Percentiles rank a stretch among this genome's conserved stretches.
These are phyloP conservation scores for Cyphellophora europaea DNA, from an alignment of 2,329 filamentous ascomycete species.

Conservation along the genomic window DNA sequence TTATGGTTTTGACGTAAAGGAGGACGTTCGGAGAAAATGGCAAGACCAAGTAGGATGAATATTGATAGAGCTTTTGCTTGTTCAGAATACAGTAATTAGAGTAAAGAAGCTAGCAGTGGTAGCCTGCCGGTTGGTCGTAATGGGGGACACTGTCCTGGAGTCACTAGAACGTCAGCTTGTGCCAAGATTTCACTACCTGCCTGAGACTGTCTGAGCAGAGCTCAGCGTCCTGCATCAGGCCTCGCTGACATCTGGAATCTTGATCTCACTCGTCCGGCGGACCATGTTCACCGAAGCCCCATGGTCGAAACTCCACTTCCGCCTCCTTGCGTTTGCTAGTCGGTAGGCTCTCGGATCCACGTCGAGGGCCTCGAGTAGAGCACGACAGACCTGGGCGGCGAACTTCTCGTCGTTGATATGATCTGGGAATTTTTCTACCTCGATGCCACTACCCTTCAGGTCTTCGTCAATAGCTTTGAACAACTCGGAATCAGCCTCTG, in stretches of 20 bases:
- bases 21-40: no score
- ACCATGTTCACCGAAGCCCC: slow-evolving; percentile 13
- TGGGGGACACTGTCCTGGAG: no score
- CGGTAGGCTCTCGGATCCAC: slow-evolving; percentile 16
- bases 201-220: no score
- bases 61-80: no score
- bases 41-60: no score
- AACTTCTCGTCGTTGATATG: slow-evolving; percentile 48
- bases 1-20: no score
- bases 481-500: slow-evolving; percentile 37
- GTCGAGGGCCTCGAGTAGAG: slow-evolving; percentile 17
- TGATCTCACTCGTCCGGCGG: slow-evolving; percentile 13
- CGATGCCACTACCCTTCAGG: slow-evolving; percentile 40
- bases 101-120: no score
- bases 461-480: slow-evolving; percentile 39
- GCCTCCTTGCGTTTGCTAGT: slow-evolving; percentile 13
- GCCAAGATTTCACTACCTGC: no score
- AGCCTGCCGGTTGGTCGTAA: no score
- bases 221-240: slow-evolving; percentile 2
- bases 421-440: slow-evolving; percentile 39
- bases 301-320: slow-evolving; percentile 19
- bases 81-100: no score
- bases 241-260: slow-evolving; percentile 12
- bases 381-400: slow-evolving; percentile 25
- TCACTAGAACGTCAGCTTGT: no score